Evolutionary conservation across 1,139 yeast species (phyloP).

Genomic region (Hyphopichia burtonii): DNA sequence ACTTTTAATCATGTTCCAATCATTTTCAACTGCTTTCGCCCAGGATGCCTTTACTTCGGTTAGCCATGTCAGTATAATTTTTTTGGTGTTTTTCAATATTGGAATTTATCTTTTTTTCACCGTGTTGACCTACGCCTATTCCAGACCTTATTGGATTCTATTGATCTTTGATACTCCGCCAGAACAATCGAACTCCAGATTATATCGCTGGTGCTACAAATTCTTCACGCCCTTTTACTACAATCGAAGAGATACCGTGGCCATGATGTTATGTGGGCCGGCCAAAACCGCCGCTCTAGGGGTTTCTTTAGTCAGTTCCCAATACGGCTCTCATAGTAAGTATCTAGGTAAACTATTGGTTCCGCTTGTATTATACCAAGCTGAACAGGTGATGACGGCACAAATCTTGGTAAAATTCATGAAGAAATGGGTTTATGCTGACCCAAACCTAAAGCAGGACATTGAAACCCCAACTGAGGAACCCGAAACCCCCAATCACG

Average conservation of each 20-base stretch:
- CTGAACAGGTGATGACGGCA: constrained; percentile 81
- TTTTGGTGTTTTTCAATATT: constrained; percentile 76
- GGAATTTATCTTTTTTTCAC: constrained; percentile 80
- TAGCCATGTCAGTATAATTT: constrained; percentile 64
- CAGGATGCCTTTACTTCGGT: constrained; percentile 77
- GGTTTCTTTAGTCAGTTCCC: constrained; percentile 75
- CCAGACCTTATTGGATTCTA: constrained; percentile 60
- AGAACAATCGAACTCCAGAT: constrained; percentile 34
- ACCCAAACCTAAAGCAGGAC: constrained; percentile 14
- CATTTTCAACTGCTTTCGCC: constrained; percentile 85
- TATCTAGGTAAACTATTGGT: constrained; percentile 71
- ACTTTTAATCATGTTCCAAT: constrained; percentile 74
- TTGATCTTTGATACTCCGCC: constrained; percentile 49
- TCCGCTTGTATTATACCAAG: constrained; percentile 81
- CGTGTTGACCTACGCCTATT: constrained; percentile 50
- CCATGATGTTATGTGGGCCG: constrained; percentile 84
- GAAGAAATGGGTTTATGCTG: constrained; percentile 62
- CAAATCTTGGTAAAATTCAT: constrained; percentile 64
- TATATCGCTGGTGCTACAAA: constrained; percentile 40
- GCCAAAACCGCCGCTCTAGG: constrained; percentile 94
- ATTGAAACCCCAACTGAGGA: background rate
- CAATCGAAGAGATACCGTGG: constrained; percentile 67
- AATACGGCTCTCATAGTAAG: constrained; percentile 64
- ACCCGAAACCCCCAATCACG: too few relatives aligned
- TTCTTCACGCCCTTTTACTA: constrained; percentile 68